Evolutionary conservation across 1,284 basidiomycete genomes (phyloP), one percentile per base, ranked within the genome.

Genomic region (Stygiomarasmius scandens): DNA sequence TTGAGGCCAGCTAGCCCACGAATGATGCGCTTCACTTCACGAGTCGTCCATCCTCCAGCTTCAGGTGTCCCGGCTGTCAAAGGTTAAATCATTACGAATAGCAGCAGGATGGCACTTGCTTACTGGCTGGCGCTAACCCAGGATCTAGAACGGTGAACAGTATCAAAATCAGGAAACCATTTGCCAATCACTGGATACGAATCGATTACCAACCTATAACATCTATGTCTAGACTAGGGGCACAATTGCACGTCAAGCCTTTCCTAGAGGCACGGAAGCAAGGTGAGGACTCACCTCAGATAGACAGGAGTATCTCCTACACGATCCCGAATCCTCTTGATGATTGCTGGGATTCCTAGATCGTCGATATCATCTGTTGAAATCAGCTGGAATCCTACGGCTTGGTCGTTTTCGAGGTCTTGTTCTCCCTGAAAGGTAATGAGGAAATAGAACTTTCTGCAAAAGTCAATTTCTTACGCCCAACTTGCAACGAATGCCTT

Each of bases 31-130:
- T 92, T 91, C 43, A 91, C 78, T 71, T 93, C 90, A 49, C 90
- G 81, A n/a, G 83, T 87, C 3, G 89, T 90, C 88, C 88, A 92
- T 12, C 90, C 90, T 41, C 91, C 92, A 16, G 86, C 82, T 71
- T 93, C 91, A 6, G 90, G 91, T 2, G 92, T 93, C n/a, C 92
- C 90, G 60, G 90, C 88, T 88, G 61, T n/a, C 27, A 56, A 34
- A 38, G 4, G n/a, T 38, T 52, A 25, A 14, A 19, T 41, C 6
- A 41, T 5, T 5, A 41, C 6, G 16, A 5, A 41, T 5, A 41
- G 6, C 8, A 16, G 6, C 11, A 19, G 52, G 24, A 38, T 29
- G 25, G 12, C 20, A 50, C 12, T 32, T 32, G 52, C 88, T 71
- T 66, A 90, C 88, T 92, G 8, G 84, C 90, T 55, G 91, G 91